Percentiles rank a stretch among this genome's conserved stretches.
Evolutionary conservation across 352 stramenopile genomes (phyloP).

Genomic region (Plasmopara muralis): DNA sequence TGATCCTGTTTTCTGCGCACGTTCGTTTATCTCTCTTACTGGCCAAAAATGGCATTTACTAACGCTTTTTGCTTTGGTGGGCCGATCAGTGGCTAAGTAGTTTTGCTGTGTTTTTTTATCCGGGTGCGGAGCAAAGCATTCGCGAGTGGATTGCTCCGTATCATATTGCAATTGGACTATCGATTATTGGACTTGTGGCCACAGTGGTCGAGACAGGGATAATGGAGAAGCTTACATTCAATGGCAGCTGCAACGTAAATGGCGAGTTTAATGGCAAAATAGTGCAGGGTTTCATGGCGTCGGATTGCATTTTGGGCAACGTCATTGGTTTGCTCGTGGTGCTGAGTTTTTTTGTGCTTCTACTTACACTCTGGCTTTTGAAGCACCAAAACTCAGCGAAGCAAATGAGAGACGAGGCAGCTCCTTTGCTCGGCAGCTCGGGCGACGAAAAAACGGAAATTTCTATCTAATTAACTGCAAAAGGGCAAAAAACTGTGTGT

Average conservation of each 20-base stretch:
- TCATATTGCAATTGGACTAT: slow-evolving; percentile 62
- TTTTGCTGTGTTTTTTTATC: slow-evolving; percentile 73
- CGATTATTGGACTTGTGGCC: slow-evolving; percentile 55
- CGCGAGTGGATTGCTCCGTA: slow-evolving; percentile 45
- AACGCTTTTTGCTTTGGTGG: background rate
- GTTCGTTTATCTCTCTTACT: slow-evolving; percentile 19
- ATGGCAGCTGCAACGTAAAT: slow-evolving; percentile 75
- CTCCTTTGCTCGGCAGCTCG: slow-evolving; percentile 20
- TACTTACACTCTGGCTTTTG: slow-evolving; percentile 46
- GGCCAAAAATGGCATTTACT: background rate
- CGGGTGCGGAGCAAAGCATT: slow-evolving; percentile 38
- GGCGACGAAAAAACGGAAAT: too few relatives aligned
- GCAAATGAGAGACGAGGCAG: slow-evolving; percentile 28
- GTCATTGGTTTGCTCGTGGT: slow-evolving; percentile 59
- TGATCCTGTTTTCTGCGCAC: slow-evolving; percentile 46
- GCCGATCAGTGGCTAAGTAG: slow-evolving; percentile 45
- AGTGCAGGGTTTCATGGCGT: slow-evolving; percentile 69
- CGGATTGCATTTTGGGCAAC: slow-evolving; percentile 71
- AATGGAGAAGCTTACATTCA: slow-evolving; percentile 82
- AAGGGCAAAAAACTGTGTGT: too few relatives aligned
- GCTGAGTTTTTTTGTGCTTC: slow-evolving; percentile 31
- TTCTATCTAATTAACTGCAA: too few relatives aligned
- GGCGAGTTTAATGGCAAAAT: slow-evolving; percentile 49
- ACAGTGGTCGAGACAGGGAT: slow-evolving; percentile 62
- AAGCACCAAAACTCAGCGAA: slow-evolving; percentile 30